Evolutionary conservation across 1,284 basidiomycete genomes (phyloP).

Genomic region (Puccinia brachypodii): DNA sequence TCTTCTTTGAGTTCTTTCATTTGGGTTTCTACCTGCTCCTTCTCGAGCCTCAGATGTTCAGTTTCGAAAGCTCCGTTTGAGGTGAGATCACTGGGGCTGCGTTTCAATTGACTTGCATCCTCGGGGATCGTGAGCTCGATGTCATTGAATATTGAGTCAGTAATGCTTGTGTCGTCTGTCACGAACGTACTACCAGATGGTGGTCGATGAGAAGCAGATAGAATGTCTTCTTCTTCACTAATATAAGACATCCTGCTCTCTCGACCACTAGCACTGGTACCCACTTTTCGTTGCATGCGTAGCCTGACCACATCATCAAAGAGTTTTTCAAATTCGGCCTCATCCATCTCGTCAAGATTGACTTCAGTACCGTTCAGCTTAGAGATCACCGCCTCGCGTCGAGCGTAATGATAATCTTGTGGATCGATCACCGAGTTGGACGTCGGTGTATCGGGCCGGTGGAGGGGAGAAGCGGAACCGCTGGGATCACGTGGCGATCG

Average conservation of each 20-base stretch:
- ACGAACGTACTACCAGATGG: slow-evolving; percentile 68
- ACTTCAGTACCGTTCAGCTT: slow-evolving; percentile 75
- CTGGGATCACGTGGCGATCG: slow-evolving; percentile 52
- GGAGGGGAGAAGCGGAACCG: slow-evolving; percentile 58
- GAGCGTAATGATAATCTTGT: slow-evolving; percentile 90
- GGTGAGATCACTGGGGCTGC: slow-evolving; percentile 16
- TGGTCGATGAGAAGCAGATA: slow-evolving; percentile 73
- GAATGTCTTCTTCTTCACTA: slow-evolving; percentile 58
- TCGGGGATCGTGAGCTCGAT: slow-evolving; percentile 55
- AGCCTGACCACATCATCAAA: slow-evolving; percentile 84
- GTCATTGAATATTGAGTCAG: slow-evolving; percentile 61
- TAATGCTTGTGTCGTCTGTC: slow-evolving; percentile 78
- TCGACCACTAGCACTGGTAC: slow-evolving; percentile 59
- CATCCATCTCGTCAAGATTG: slow-evolving; percentile 80
- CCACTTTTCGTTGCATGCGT: slow-evolving; percentile 63
- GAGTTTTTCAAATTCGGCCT: slow-evolving; percentile 87
- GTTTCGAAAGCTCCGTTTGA: slow-evolving; percentile 63
- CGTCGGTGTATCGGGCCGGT: slow-evolving; percentile 71
- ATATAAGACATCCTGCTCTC: slow-evolving; percentile 69
- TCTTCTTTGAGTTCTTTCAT: slow-evolving; percentile 61
- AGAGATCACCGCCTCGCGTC: slow-evolving; percentile 82
- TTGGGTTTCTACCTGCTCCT: slow-evolving; percentile 74
- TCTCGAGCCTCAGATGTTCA: slow-evolving; percentile 83
- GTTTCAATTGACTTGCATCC: slow-evolving; percentile 65
- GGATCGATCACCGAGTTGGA: slow-evolving; percentile 60